Evolutionary conservation across 176 grass and related monocot species (phyloP), one percentile per base, ranked within the genome.

Genomic region (Aegilops sharonensis): DNA sequence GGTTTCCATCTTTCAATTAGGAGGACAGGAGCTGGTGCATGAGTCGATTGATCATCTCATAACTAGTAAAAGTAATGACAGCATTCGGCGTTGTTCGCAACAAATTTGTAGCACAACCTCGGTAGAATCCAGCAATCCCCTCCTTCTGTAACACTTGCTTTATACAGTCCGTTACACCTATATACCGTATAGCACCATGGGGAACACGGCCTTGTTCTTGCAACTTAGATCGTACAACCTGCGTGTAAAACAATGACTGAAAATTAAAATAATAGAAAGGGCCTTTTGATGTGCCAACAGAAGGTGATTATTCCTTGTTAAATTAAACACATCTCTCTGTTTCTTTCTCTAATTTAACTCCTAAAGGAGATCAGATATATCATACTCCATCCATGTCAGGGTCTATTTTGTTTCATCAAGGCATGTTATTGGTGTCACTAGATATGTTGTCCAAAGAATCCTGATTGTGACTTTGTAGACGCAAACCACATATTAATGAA

Each of bases 61-160:
- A 97, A 63, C 95, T 95, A 21, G 89, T 94, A 84, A 95, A 92
- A 66, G 92, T 97, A 85, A 97, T 97, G 64, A 95, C 82, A 88
- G 91, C 91, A 59, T 90, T 89, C 43, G 95, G 95, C 23, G 91
- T 97, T 18, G 95, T 97, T 88, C 95, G 77, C 68, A 97, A 57
- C 77, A 97, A 89, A 84, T 97, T 97, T 20, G 92, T 93, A 35
- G 82, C 92, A 82, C 76, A 97, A 43, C 92, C 95, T 66, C 91
- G 85, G 89, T 97, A 97, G 78, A 97, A 94, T 37, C 92, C 95
- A 69, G 84, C 48, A 61, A 94, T 57, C 68, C 95, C 89, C 29
- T 97, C 92, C 76, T 86, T 90, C 35, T 70, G 72, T 30, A 88
- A 91, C 8, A 95, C 83, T 89, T 94, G 90, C 63, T 89, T 91